Evolutionary conservation across 1,139 yeast genomes (phyloP), one percentile per base, ranked within the genome.

Genomic region (Magnusiomyces suaveolens): DNA sequence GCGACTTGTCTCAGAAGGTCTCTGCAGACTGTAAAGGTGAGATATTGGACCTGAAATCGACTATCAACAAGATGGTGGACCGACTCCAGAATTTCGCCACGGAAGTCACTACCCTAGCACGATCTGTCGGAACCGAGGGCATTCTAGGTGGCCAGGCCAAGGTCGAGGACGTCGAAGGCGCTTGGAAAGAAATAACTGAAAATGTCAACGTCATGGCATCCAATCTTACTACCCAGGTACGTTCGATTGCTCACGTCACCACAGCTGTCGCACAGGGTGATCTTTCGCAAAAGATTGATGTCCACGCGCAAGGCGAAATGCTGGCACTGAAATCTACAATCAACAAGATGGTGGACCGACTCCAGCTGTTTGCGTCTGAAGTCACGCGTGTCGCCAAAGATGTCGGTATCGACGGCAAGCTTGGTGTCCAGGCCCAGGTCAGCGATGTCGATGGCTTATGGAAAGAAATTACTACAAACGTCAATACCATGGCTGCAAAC

Each of bases 231-330:
- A 86, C 85, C 60, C 96, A 87, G 72, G 95, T 87, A 63, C 80
- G 96, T 70, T 82, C 92, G 2, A 87, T 87, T 64, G 95, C 95
- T 8, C 85, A 90, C 2, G 95, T 87, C 53, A 87, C 96, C 0
- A 87, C 95, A 1, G 95, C 95, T 1, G 95, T 87, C 52, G 95
- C 95, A 1, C 87, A 86, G 71, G 96, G 96, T 66, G 95, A 87
- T 67, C 76, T 87, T 63, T 82, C 89, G 2, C 95, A 86, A 67
- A 87, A 87, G 69, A 87, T 87, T 71, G 88, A 82, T 62, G 95
- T 87, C 29, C 92, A 84, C 65, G 95, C 95, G 14, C 94, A 87
- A 68, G 96, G 96, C 54, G 95, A 86, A 69, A 71, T 71, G 68
- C 75, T 84, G 60, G 90, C 87, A 57, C 76, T 85, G 67, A 86